These are phyloP conservation scores for Quercus wislizeni DNA, from an alignment of 306 rosid genomes.

Conservation along the genomic window DNA sequence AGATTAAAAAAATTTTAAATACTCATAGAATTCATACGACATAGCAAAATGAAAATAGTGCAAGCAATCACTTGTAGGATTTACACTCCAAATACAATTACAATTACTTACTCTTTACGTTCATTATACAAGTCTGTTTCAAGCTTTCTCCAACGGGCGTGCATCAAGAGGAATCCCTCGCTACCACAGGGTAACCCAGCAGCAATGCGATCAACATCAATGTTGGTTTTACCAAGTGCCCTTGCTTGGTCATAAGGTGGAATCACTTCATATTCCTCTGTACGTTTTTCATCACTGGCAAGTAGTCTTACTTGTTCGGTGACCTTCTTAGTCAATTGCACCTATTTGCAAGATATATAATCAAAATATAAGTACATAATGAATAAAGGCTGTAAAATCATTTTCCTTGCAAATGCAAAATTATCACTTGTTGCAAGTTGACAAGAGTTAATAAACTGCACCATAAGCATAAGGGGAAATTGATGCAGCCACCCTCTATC, in stretches of 20 bases:
- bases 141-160: constrained; percentile 99
- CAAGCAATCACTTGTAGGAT: not conserved
- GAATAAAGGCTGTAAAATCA: not conserved
- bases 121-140: constrained; percentile 91
- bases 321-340: constrained; percentile 83
- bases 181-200: constrained; percentile 99
- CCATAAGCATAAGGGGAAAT: not conserved
- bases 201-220: constrained; percentile 92
- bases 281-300: constrained; percentile 76
- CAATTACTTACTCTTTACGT: constrained; percentile 78
- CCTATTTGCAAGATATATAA: constrained; percentile 38
- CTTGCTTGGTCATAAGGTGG: constrained; percentile 98
- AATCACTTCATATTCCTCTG: constrained; percentile 67
- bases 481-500: too few species aligned
- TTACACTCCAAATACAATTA: not conserved
- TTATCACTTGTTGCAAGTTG: not conserved
- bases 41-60: not conserved
- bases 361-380: constrained; percentile 15
- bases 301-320: constrained; percentile 92
- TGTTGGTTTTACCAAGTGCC: constrained; percentile 96
- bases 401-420: not conserved
- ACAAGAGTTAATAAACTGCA: not conserved
- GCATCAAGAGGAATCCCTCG: constrained; percentile 96
- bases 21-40: not conserved
- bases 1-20: not conserved